Evolutionary conservation across 306 rosid species (phyloP), one percentile per base, ranked within the genome.

Genomic region (Corylus americana): DNA sequence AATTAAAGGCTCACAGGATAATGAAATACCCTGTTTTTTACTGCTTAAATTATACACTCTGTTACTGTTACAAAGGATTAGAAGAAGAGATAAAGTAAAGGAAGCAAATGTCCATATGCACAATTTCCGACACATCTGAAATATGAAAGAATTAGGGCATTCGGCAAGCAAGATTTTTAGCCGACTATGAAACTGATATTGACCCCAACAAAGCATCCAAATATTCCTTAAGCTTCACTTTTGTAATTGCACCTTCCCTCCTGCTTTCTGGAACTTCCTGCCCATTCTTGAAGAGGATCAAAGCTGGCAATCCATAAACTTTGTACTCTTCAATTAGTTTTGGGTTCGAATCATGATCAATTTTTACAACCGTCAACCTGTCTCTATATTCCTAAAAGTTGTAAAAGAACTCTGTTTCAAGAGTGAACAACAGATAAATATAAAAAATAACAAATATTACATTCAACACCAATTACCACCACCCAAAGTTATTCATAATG

Each of bases 321-420:
- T 87, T 90, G 83, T 87, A 90, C 79, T 93, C 93, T 84, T 87
- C 82, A 61, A 93, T 90, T 55, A 93, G 77, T 69, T 58, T 17
- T 27, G 98, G 93, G 80, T 91, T 93, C 74, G 97, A 92, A 74
- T 91, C 98, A 74, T 90, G 97, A 83, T 93, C 98, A 27, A 93
- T 88, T 89, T 93, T 91, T 18, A 89, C 95, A 74, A 91, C 91
- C 11, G 80, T 85, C 75, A 93, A 83, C 81, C 85, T 89, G 83
- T 89, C 98, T 77, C 77, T 85, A 77, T 93, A 93, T 86, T 91
- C 98, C 98, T 93, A 77, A 83, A 84, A 54, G 63, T 76, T 68
- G 54, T 6, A 59, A 31, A 54, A 59, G 25, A 74, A 14, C 44
- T 20, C 51, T 53, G 63, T 20, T 63, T 53, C 31, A 74, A 47